phyloP scores from a whole-genome alignment of 768 basidiomycete genomes.

The Lentinula sp. region DNA sequence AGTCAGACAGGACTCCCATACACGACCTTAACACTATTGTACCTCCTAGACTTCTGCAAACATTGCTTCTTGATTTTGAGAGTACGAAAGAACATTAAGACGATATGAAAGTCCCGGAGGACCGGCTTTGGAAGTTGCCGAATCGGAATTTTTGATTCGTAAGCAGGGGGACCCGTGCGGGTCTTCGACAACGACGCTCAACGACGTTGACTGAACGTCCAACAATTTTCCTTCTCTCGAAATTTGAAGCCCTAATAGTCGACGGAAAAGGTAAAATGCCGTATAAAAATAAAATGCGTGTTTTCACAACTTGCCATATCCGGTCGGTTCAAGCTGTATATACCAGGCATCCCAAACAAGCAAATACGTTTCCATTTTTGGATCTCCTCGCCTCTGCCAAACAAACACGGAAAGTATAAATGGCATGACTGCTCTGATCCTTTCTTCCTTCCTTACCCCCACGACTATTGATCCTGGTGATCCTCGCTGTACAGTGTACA shows the following conservation, averaged over 20 bases:
- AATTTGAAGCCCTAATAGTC: no score
- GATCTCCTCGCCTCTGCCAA: neutral
- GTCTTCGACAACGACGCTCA: no score
- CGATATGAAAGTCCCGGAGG: neutral
- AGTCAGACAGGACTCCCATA: neutral
- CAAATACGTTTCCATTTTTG: neutral
- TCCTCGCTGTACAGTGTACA: slow-evolving; percentile 6
- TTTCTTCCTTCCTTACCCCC: slow-evolving; percentile 7
- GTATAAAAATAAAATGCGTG: no score
- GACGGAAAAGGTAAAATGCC: no score
- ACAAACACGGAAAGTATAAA: neutral
- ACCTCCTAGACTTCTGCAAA: neutral
- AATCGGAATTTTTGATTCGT: neutral
- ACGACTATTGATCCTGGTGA: slow-evolving; percentile 10
- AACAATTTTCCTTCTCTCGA: no score
- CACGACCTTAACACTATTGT: neutral
- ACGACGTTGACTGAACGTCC: no score
- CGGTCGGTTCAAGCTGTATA: neutral
- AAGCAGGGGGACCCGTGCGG: neutral
- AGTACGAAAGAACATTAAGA: neutral
- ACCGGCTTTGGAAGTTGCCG: neutral
- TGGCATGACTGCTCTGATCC: neutral
- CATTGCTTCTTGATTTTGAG: neutral
- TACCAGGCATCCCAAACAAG: neutral
- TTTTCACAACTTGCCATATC: neutral